Conservation (phyloP, 768 basidiomycete species). For the Sistotremastrum niveocremeum region DNA sequence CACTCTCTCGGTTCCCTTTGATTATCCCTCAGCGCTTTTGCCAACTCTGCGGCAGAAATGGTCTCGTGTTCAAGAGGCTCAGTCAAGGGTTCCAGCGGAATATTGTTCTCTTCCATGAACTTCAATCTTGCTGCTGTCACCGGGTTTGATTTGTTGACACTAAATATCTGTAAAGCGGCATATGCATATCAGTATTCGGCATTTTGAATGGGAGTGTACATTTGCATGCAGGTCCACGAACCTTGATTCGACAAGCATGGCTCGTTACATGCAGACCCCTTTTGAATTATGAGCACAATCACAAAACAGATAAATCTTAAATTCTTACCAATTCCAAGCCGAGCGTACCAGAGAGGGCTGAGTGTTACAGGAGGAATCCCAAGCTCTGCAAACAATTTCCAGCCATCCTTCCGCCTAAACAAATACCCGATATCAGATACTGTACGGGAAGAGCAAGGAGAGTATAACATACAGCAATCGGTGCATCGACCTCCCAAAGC, state of each 20-base stretch:
- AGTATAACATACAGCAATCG: too few relatives aligned
- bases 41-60: too few relatives aligned
- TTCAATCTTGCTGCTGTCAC: slow-evolving; percentile 30
- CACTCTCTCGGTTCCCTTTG: too few relatives aligned
- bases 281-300: background rate
- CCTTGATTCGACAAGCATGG: background rate
- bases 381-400: slow-evolving; percentile 40
- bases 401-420: slow-evolving; percentile 45
- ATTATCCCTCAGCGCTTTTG: too few relatives aligned
- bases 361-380: slow-evolving; percentile 47
- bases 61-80: slow-evolving; percentile 18
- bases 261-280: background rate
- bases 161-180: slow-evolving; percentile 31
- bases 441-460: too few relatives aligned
- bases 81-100: slow-evolving; percentile 28
- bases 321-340: slow-evolving; percentile 27
- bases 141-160: slow-evolving; percentile 30
- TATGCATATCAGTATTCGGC: background rate
- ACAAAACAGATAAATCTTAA: background rate
- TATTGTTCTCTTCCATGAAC: slow-evolving; percentile 24
- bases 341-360: slow-evolving; percentile 42
- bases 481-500: slow-evolving; percentile 31
- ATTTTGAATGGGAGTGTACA: background rate
- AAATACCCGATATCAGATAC: slow-evolving; percentile 15
- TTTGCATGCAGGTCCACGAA: background rate